Conservation (phyloP, 106 monocot species). For the Cymbidium sinense region DNA sequence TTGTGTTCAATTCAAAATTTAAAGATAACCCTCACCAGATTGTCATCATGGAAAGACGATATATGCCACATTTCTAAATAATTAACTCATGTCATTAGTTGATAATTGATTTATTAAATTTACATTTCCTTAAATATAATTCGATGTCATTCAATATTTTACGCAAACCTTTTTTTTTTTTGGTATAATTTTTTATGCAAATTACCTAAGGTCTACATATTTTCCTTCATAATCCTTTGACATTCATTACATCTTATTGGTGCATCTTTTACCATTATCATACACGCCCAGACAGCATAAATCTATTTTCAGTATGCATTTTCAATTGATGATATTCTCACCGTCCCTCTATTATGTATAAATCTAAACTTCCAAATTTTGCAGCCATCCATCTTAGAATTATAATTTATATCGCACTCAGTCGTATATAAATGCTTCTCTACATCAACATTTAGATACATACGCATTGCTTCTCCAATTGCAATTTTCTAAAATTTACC, state of each 20-base stretch:
- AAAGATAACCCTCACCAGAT: too few species aligned
- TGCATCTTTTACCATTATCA: too few species aligned
- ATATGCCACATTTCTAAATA: too few species aligned
- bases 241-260: background rate
- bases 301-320: background rate
- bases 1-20: too few species aligned
- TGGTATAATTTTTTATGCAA: background rate
- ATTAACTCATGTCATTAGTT: too few species aligned
- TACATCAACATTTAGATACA: background rate
- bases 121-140: too few species aligned
- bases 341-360: background rate
- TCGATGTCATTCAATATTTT: too few species aligned
- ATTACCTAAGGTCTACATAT: background rate
- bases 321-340: background rate
- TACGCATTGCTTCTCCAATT: background rate
- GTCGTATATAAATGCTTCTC: background rate
- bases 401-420: background rate
- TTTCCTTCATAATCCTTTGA: background rate
- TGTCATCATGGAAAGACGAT: too few species aligned
- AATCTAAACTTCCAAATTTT: background rate
- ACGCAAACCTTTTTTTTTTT: too few species aligned
- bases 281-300: background rate
- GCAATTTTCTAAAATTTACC: background rate
- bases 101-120: too few species aligned
- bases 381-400: background rate